phyloP scores from a whole-genome alignment of 75 land plant genomes.

The Cupressus sempervirens region DNA sequence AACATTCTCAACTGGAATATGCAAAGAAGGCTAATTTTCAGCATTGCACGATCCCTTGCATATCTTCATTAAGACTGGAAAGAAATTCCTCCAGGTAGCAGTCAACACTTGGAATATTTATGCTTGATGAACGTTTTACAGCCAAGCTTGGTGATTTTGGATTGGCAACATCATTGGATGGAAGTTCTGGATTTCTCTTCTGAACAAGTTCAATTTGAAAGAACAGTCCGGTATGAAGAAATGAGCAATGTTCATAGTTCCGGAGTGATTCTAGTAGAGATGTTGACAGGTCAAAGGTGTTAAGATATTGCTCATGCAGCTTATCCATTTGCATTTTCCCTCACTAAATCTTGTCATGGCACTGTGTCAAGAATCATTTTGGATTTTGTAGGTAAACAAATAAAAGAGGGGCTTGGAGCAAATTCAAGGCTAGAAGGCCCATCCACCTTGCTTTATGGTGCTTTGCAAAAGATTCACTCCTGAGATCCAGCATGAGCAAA shows the following conservation, averaged over 20 bases:
- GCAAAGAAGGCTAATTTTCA: not conserved
- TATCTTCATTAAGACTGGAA: not conserved
- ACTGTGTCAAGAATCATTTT: not conserved
- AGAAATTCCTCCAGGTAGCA: not conserved
- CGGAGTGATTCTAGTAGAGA: not conserved
- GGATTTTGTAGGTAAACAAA: not conserved
- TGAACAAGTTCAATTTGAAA: not conserved
- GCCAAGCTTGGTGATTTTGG: not conserved
- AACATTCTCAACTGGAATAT: not conserved
- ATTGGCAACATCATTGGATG: not conserved
- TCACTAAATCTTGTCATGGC: not conserved
- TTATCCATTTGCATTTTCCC: not conserved
- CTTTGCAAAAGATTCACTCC: not conserved
- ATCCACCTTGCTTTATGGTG: not conserved
- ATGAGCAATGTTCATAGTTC: not conserved
- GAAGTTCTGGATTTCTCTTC: not conserved
- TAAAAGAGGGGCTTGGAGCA: not conserved
- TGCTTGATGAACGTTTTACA: not conserved
- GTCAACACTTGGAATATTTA: not conserved
- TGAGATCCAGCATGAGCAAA: conserved; percentile 2
- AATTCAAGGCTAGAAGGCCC: not conserved
- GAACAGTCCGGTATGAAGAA: not conserved
- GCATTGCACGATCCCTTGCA: conserved; percentile 2
- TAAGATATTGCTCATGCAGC: not conserved
- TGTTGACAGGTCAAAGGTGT: not conserved